phyloP scores from a whole-genome alignment of 495 filamentous ascomycete species.

The Penicillium cataractarum region DNA sequence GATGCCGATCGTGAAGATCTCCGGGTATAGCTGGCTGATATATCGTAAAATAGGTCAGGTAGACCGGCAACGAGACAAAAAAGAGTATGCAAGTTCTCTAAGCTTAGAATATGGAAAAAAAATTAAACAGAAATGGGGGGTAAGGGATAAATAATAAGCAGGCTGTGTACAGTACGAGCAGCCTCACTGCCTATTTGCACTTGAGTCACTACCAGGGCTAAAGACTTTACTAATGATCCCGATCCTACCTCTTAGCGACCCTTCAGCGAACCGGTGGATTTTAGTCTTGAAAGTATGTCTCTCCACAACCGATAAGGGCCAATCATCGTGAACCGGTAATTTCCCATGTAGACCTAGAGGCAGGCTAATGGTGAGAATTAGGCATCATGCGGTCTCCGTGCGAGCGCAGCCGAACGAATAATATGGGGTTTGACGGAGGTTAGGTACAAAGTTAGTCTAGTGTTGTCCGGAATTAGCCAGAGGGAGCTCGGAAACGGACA shows the following conservation, averaged over 20 bases:
- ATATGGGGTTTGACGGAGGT: neutral
- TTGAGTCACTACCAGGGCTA: neutral
- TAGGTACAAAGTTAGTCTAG: neutral
- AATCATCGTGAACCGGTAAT: neutral
- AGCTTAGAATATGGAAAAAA: no score
- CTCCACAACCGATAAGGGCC: neutral
- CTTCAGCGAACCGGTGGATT: neutral
- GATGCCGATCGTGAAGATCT: neutral
- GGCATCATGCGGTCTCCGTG: neutral
- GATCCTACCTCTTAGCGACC: neutral
- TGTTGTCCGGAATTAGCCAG: neutral
- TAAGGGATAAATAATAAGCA: neutral
- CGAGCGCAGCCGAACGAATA: neutral
- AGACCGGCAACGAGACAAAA: neutral
- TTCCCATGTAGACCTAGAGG: neutral
- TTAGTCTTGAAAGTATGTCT: neutral
- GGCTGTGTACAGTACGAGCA: neutral
- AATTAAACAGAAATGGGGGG: neutral
- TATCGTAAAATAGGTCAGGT: no score
- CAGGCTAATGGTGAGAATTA: neutral
- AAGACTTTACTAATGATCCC: neutral
- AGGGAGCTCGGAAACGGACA: neutral
- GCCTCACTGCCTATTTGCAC: neutral
- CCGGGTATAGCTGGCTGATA: neutral
- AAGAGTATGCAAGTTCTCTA: neutral